Conservation (phyloP, 768 basidiomycete genomes). For the Boletellus emodensis region DNA sequence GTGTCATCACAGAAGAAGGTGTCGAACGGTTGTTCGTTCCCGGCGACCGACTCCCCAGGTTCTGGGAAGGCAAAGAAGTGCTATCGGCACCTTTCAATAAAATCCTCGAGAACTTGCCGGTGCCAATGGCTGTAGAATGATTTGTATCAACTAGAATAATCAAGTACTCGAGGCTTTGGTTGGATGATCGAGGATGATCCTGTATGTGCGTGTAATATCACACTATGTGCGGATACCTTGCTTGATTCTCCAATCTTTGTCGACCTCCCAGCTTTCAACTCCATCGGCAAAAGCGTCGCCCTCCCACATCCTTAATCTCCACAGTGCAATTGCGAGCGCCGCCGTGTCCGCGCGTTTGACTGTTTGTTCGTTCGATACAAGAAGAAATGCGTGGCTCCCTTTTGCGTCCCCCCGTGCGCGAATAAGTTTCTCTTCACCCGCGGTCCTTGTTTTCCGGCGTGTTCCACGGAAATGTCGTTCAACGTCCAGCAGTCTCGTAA, state of each 20-base stretch:
- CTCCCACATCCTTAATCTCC: constrained; percentile 79
- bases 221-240: constrained; percentile 8
- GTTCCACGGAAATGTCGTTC: constrained; percentile 37
- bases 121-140: constrained; percentile 46
- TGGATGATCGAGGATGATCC: neutral
- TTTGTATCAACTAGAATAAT: constrained; percentile 8
- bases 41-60: constrained; percentile 81
- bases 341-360: constrained; percentile 55
- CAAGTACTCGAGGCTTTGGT: neutral
- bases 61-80: constrained; percentile 85
- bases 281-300: constrained; percentile 32
- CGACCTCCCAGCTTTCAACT: constrained; percentile 36
- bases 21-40: constrained; percentile 93
- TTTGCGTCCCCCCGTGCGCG: constrained; percentile 34
- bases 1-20: constrained; percentile 88
- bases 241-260: constrained; percentile 23
- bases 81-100: constrained; percentile 37
- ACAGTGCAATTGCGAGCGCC: constrained; percentile 66
- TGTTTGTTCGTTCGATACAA: constrained; percentile 50
- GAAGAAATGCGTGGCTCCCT: constrained; percentile 66
- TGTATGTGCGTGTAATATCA: neutral
- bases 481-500: constrained; percentile 45
- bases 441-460: neutral
- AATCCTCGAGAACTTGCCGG: constrained; percentile 20
- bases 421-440: neutral